Conservation (phyloP, 352 stramenopile species). For the Globisporangium nagaii region DNA sequence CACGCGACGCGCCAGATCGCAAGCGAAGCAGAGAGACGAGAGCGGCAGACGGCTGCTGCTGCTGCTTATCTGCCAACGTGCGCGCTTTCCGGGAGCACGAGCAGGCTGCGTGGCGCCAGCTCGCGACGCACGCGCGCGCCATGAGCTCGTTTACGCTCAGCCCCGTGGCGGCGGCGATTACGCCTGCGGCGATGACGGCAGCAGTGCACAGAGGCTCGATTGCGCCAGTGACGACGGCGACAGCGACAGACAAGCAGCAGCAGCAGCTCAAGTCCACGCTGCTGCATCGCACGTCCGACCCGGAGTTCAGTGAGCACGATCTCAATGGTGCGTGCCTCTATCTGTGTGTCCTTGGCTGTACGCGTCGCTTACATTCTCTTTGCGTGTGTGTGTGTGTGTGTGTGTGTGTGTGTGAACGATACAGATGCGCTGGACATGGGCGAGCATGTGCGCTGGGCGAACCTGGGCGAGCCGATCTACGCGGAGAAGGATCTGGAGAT, state of each 20-base stretch:
- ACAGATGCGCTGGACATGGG: constrained; percentile 64
- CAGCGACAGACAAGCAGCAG: not conserved
- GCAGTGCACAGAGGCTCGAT: not conserved
- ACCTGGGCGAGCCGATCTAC: constrained; percentile 64
- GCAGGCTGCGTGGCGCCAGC: constrained; percentile 11
- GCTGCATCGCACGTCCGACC: constrained; percentile 56
- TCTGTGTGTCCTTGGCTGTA: constrained; percentile 8
- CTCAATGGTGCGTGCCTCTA: constrained; percentile 29
- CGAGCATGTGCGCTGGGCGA: constrained; percentile 55
- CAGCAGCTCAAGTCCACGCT: constrained; percentile 27
- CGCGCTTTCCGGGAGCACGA: constrained; percentile 1
- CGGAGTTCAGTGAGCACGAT: constrained; percentile 50
- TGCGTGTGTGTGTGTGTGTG: not conserved
- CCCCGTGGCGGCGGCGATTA: not conserved
- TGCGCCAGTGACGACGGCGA: not conserved
- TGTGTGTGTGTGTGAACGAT: not conserved
- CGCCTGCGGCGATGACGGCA: not conserved
- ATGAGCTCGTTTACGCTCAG: constrained; percentile 18
- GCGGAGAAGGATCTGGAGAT: constrained; percentile 69
- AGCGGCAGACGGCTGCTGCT: not conserved
- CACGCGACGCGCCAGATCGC: not conserved
- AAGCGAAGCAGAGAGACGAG: not conserved
- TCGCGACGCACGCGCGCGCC: too few relatives aligned
- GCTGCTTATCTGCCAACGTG: not conserved
- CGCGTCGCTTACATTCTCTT: not conserved